Conservation (phyloP, 352 stramenopile genomes). For the Pythium dissimile region DNA sequence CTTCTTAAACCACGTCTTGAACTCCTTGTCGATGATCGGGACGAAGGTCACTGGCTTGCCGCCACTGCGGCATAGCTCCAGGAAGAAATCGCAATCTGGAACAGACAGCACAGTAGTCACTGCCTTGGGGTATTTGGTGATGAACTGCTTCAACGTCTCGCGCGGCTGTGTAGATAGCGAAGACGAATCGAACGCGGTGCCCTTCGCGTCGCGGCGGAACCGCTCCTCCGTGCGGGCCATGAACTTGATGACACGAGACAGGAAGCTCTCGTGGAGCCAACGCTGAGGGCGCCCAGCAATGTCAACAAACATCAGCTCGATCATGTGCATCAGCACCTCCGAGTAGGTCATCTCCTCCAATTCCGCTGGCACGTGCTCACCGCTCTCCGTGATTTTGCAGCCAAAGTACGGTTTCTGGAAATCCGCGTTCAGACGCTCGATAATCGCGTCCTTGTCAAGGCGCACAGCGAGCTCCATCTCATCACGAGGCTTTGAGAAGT, state of each 20-base stretch:
- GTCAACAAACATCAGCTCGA: constrained; percentile 78
- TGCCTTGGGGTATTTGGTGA: constrained; percentile 45
- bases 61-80: constrained; percentile 73
- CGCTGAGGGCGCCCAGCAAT: constrained; percentile 43
- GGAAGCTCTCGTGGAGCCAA: constrained; percentile 76
- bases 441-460: constrained; percentile 74
- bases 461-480: constrained; percentile 65
- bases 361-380: constrained; percentile 38
- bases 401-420: constrained; percentile 91
- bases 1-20: constrained; percentile 89
- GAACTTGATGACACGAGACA: constrained; percentile 70
- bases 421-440: constrained; percentile 75
- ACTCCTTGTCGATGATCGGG: constrained; percentile 74
- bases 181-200: constrained; percentile 38
- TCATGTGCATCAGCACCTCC: constrained; percentile 69
- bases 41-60: constrained; percentile 89
- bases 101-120: constrained; percentile 62
- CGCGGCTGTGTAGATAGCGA: constrained; percentile 41
- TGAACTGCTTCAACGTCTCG: constrained; percentile 40
- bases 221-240: constrained; percentile 63
- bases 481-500: constrained; percentile 74
- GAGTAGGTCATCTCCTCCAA: constrained; percentile 86
- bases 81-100: constrained; percentile 78
- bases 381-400: constrained; percentile 41
- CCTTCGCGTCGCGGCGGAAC: constrained; percentile 40